A percentile compares a stretch with the other conserved stretches of the same genome.
These are phyloP conservation scores for Annulohypoxylon stygium DNA, from an alignment of 495 filamentous ascomycete species.

Conservation along the genomic window DNA sequence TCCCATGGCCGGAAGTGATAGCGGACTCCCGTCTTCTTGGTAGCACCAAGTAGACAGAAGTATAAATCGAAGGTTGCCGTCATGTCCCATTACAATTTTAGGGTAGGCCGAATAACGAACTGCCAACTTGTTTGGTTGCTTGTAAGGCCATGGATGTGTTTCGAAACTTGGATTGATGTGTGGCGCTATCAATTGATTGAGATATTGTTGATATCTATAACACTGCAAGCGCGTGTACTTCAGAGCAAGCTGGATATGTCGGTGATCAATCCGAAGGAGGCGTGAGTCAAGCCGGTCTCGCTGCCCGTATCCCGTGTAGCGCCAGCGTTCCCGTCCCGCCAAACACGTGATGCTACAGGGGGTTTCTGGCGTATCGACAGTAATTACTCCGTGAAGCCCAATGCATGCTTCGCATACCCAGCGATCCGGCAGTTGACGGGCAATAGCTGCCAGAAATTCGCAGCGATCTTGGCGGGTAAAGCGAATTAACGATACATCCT, in stretches of 20 bases:
- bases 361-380: background rate
- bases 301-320: background rate
- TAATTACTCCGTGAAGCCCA: background rate
- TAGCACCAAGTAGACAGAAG: conserved; percentile 3
- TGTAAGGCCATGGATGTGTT: background rate
- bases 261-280: background rate
- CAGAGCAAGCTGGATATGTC: conserved; percentile 34
- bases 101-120: conserved; percentile 20
- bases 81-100: background rate
- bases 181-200: conserved; percentile 1
- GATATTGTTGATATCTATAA: background rate
- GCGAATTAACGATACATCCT: background rate
- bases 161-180: background rate
- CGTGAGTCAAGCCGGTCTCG: background rate
- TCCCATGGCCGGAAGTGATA: conserved; percentile 22
- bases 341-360: conserved; percentile 4
- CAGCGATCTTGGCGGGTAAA: conserved; percentile 2
- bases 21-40: background rate
- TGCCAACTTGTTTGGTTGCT: background rate
- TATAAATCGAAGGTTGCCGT: conserved; percentile 22
- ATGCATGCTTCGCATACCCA: conserved; percentile 31
- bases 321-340: background rate
- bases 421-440: conserved; percentile 9
- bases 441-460: conserved; percentile 23
- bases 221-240: conserved; percentile 22